phyloP scores from a whole-genome alignment of 352 stramenopile species.

The Pythium coloratum region DNA sequence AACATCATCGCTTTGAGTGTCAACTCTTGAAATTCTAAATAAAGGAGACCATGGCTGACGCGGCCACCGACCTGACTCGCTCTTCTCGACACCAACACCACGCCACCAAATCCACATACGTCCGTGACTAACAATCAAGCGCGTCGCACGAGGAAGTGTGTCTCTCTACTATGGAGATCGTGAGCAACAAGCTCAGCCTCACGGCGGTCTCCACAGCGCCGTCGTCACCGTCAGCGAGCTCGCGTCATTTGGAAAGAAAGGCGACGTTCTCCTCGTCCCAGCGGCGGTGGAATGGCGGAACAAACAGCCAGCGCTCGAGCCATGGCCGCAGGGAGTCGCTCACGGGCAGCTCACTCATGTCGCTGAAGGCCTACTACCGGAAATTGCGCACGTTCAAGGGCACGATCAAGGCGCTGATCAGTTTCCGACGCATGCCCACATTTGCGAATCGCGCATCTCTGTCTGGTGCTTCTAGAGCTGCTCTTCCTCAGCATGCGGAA shows the following conservation, averaged over 20 bases:
- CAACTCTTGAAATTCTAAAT: neutral
- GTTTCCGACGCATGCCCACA: conserved; percentile 38
- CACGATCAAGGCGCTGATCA: conserved; percentile 65
- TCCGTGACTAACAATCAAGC: neutral
- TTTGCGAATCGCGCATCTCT: conserved; percentile 3
- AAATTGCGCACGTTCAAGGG: conserved; percentile 73
- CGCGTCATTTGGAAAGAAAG: conserved; percentile 23
- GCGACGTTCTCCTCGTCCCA: conserved; percentile 11
- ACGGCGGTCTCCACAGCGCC: neutral
- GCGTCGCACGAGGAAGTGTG: too few relatives aligned
- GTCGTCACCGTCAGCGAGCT: neutral
- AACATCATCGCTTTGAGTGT: neutral
- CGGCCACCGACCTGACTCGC: neutral
- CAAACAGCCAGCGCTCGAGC: conserved; percentile 13
- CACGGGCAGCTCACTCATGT: conserved; percentile 46
- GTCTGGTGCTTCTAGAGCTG: neutral
- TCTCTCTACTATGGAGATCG: conserved; percentile 28
- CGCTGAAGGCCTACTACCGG: conserved; percentile 64
- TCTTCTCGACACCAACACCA: neutral
- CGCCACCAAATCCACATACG: neutral
- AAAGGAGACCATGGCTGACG: neutral
- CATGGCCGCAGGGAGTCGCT: conserved; percentile 21
- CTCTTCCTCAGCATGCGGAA: neutral
- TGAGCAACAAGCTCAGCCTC: conserved; percentile 28
- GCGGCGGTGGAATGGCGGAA: conserved; percentile 34